Evolutionary conservation across 129 eudicot species (phyloP).

Genomic region (Lonicera japonica): DNA sequence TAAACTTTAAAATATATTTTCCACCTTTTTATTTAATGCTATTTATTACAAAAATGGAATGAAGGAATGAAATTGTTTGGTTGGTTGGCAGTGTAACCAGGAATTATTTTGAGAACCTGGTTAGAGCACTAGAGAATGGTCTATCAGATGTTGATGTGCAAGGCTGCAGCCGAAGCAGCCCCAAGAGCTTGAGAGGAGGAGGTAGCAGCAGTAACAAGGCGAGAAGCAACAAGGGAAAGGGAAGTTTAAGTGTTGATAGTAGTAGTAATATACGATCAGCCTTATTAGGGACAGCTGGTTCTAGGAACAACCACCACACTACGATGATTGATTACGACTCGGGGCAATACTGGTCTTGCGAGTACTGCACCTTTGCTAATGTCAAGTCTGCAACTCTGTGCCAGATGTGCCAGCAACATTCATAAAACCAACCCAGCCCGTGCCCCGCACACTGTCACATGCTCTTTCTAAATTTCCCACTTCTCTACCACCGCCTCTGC

Average conservation of each 20-base stretch:
- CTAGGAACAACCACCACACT: too few relatives aligned
- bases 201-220: slow-evolving; percentile 63
- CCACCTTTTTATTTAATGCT: too few relatives aligned
- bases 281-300: too few relatives aligned
- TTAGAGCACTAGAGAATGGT: slow-evolving; percentile 85
- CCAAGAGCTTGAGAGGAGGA: slow-evolving; percentile 50
- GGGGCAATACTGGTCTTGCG: slow-evolving; percentile 87
- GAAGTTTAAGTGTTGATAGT: too few relatives aligned
- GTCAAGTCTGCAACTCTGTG: slow-evolving; percentile 52
- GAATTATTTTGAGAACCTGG: slow-evolving; percentile 90
- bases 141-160: slow-evolving; percentile 74
- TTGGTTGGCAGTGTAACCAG: slow-evolving; percentile 64
- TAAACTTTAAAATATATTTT: too few relatives aligned
- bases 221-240: slow-evolving; percentile 43
- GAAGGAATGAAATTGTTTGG: neutral
- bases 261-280: too few relatives aligned
- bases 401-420: slow-evolving; percentile 85
- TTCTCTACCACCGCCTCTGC: too few relatives aligned
- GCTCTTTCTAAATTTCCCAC: too few relatives aligned
- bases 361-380: slow-evolving; percentile 87
- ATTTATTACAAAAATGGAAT: too few relatives aligned
- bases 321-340: too few relatives aligned
- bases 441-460: too few relatives aligned
- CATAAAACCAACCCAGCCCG: too few relatives aligned
- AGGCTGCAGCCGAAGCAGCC: slow-evolving; percentile 54